Evolutionary conservation across 805 yeast genomes (phyloP).

Genomic region (Pichia manshurica): DNA sequence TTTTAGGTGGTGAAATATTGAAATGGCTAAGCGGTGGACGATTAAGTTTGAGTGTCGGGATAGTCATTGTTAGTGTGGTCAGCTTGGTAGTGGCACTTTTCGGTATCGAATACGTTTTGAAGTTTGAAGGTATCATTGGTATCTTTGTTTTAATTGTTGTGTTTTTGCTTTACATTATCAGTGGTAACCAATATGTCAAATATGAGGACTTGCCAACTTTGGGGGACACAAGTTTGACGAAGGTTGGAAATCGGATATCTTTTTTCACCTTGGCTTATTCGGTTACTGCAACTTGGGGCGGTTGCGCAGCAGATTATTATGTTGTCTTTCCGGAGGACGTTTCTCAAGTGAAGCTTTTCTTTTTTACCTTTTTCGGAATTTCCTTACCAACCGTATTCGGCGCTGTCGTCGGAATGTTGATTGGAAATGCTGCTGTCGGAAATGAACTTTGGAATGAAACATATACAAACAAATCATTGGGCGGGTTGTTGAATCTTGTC

Average conservation of each 20-base stretch:
- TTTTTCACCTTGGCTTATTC: constrained; percentile 71
- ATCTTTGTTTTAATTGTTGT: constrained; percentile 66
- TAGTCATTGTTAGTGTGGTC: constrained; percentile 58
- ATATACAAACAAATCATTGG: constrained; percentile 59
- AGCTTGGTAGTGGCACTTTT: constrained; percentile 66
- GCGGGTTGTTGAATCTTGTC: constrained; percentile 64
- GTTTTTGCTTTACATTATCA: constrained; percentile 57
- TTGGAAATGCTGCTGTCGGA: constrained; percentile 59
- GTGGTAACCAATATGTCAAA: constrained; percentile 37
- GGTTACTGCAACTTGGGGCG: constrained; percentile 85
- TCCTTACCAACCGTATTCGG: constrained; percentile 70
- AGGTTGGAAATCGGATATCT: constrained; percentile 64
- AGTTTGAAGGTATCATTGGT: constrained; percentile 62
- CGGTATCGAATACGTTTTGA: constrained; percentile 68
- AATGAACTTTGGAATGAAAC: constrained; percentile 52
- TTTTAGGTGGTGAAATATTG: constrained; percentile 81
- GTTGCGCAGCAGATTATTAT: constrained; percentile 80
- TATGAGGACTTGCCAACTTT: constrained; percentile 34
- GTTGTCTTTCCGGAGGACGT: constrained; percentile 72
- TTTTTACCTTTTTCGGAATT: constrained; percentile 60
- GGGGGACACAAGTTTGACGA: constrained; percentile 35
- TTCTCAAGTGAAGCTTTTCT: constrained; percentile 47
- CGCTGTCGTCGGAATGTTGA: constrained; percentile 64
- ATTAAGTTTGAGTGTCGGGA: constrained; percentile 69
- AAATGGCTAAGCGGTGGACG: constrained; percentile 57